Evolutionary conservation across 805 yeast genomes (phyloP), one percentile per base, ranked within the genome.

Genomic region (Danielozyma ontarioensis): DNA sequence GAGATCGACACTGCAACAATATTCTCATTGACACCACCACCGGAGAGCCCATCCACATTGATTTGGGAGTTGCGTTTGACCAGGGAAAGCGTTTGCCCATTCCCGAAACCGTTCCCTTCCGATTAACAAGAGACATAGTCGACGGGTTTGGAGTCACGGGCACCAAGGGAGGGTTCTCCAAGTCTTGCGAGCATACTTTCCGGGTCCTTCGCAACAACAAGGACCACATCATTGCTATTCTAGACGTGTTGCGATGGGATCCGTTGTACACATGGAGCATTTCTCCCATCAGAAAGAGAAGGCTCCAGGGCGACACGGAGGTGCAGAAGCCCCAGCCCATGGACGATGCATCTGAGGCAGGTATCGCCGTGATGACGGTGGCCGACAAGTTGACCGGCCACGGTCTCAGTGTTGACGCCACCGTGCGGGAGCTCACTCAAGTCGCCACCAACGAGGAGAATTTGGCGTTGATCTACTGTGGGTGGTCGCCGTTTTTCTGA

Each of bases 21-120:
- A 81, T 93, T 25, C 57, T 93, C 29, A 51, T 93, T n/a, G 97
- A 93, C 54, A 68, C 69, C 31, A 50, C 55, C n/a, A 72, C 85
- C 0, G 97, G 97, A 0, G 96, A 89, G 46, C 95, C 96, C 0
- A 80, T 93, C 17, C 98, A 94, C 53, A 94, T 93, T 45, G 99
- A 93, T 56, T 62, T 93, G 13, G 99, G 98, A 0, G 89, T 93
- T 28, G 94, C 97, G 0, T 93, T 93, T 62, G 98, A 93, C 54
- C 96, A 88, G 49, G 98, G 97, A 1, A 79, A 74, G 46, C 59
- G 78, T 11, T 63, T 93, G 25, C 81, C 90, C 0, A 74, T 90
- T 6, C 98, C 99, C 0, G 99, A 93, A 50, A 71, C 83, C 0
- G 95, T 94, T 4, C 98, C 99, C 4, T 94, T 93, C 53, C 62